Base-by-base conservation (phyloP, 441 rosid genomes). In the Corymbia calophylla region DNA sequence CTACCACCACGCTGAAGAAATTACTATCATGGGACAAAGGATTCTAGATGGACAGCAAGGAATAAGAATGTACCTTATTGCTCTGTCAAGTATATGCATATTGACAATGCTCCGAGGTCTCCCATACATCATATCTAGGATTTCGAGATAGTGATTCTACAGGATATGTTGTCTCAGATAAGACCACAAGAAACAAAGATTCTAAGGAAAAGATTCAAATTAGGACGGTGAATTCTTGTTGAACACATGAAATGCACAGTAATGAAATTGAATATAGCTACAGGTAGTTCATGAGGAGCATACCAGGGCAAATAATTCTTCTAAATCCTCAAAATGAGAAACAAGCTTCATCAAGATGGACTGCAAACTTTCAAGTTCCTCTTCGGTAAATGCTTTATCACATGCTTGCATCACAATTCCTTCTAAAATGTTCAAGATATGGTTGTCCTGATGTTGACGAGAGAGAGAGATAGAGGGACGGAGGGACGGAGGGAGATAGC, bases 321-420 rank as follows among this genome's bases (percentile, higher is more conserved):
- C 94, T 91, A 96, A 92, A 90, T 95, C 94, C 92, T 94, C 93
- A 86, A 94, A 93, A 94, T 95, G 95, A 90, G 96, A 94, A 88
- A 97, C 96, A 90, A 97, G 92, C 94, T 96, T 97, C 94, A 93
- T 90, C 91, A 97, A 93, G 88, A 97, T 94, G 90, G 98, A 96
- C 92, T 96, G 96, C 97, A 97, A 91, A 92, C 93, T 92, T 89
- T 89, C 93, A 85, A 95, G 94, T 91, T 96, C 99, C 92, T 95
- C 95, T 90, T 96, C 98, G 88, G 90, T 90, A 55, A 95, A 93
- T 91, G 92, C 96, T 90, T 94, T 93, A 88, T 91, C 90, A 62
- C 89, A 88, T 88, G 94, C 93, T 90, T 93, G 92, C 89, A 90
- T 91, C 90, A 92, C 93, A 87, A 96, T 90, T 66, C 94, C 94